Conservation (phyloP, 1,284 basidiomycete species). For the Lignosus rhinocerotis region DNA sequence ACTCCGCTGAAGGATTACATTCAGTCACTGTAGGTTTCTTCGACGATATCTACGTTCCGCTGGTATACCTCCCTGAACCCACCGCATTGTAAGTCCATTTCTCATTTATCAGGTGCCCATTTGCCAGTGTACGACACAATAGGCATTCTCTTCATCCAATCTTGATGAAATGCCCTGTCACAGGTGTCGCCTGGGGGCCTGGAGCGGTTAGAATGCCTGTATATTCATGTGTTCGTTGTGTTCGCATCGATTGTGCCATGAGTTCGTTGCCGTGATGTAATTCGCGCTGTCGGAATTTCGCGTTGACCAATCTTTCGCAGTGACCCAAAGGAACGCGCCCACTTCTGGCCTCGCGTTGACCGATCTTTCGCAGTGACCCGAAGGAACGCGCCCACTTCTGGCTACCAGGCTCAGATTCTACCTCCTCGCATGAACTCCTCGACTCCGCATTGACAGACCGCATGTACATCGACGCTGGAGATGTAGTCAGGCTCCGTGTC, state of each 20-base stretch:
- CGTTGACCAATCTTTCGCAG: constrained; percentile 39
- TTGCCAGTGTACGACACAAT: too few species aligned
- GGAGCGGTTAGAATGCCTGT: too few species aligned
- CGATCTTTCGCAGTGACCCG: constrained; percentile 59
- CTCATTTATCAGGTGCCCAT: neutral
- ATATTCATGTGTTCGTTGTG: too few species aligned
- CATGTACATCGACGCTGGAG: constrained; percentile 85
- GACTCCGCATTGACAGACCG: constrained; percentile 69
- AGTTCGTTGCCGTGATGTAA: too few species aligned
- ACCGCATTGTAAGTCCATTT: constrained; percentile 66
- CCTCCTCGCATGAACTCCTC: constrained; percentile 62
- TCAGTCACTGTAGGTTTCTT: constrained; percentile 91
- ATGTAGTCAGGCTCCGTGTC: constrained; percentile 85
- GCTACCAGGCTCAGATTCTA: constrained; percentile 63
- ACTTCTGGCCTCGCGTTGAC: constrained; percentile 60
- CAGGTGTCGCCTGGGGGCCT: too few species aligned
- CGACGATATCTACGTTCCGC: constrained; percentile 87
- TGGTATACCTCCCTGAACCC: constrained; percentile 72
- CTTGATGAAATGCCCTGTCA: too few species aligned
- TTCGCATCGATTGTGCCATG: too few species aligned
- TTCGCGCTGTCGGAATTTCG: too few species aligned
- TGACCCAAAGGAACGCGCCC: constrained; percentile 78
- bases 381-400: constrained; percentile 84
- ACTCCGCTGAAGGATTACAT: constrained; percentile 6
- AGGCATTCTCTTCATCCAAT: too few species aligned